Conservation (phyloP, 352 stramenopile species). For the Globisporangium carolinianum region DNA sequence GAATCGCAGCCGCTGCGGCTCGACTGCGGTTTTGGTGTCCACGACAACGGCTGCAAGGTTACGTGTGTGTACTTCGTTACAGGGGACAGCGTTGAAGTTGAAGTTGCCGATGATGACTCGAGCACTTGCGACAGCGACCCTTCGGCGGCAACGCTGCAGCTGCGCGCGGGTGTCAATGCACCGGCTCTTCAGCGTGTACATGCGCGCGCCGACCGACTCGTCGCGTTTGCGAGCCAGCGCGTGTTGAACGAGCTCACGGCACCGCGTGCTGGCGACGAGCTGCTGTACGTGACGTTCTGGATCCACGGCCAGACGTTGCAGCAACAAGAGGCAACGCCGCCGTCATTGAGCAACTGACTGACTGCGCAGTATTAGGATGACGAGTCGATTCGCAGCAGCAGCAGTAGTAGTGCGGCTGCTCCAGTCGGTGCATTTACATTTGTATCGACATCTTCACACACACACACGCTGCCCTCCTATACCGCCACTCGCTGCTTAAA, state of each 20-base stretch:
- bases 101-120: slow-evolving; percentile 21
- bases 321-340: background rate
- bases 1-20: slow-evolving; percentile 49
- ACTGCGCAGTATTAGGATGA: too few species aligned
- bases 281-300: slow-evolving; percentile 76
- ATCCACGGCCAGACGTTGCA: slow-evolving; percentile 61
- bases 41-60: slow-evolving; percentile 76
- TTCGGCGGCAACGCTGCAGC: slow-evolving; percentile 12
- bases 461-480: too few species aligned
- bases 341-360: too few species aligned
- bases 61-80: slow-evolving; percentile 74
- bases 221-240: slow-evolving; percentile 60
- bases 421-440: too few species aligned
- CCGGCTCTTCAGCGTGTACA: slow-evolving; percentile 20
- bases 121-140: too few species aligned
- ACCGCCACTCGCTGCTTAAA: slow-evolving; percentile 6
- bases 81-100: slow-evolving; percentile 13
- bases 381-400: too few species aligned
- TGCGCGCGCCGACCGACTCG: slow-evolving; percentile 38
- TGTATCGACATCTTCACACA: background rate
- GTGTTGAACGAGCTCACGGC: slow-evolving; percentile 65
- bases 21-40: slow-evolving; percentile 58
- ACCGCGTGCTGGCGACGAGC: slow-evolving; percentile 12
- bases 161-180: slow-evolving; percentile 1
- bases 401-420: too few species aligned